Evolutionary conservation across 1,284 basidiomycete genomes (phyloP), one percentile per base, ranked within the genome.

Genomic region (Puccinia triticina): DNA sequence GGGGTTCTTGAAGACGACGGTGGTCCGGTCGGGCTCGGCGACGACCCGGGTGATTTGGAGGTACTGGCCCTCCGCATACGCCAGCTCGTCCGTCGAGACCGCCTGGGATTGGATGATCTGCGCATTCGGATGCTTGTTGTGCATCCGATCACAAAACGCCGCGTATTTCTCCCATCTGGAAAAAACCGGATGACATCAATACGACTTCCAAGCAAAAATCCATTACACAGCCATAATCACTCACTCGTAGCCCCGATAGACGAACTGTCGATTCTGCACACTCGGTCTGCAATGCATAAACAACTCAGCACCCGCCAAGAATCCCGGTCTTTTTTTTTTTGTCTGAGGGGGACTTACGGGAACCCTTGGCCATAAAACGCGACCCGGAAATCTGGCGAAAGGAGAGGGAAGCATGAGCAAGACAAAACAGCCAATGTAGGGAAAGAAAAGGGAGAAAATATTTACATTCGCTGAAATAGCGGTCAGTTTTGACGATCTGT

Each of bases 341-440:
- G 94, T 91, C 87, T 95, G 96, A 84, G 94, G 92, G 87, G 94
- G 5, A 93, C 93, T 21, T 89, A 90, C 0, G 94, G 94, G 89
- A 95, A 96, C 84, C 91, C 85, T 43, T 82, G 92, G n/a, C 94
- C 94, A 87, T 92, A 95, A 88, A 95, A 96, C 3, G 93, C 92
- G 18, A 98, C 94, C 73, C 94, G 90, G 89, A 96, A 99, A 88
- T 96, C 98, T 85, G 95, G n/a, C n/a, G n/a, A n/a, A 93, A 8
- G 93, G 4, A 71, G 69, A 57, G 59, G 23, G 3, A 37, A 40
- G 8, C 10, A 8, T 48, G 43, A 46, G 10, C 21, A 34, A 16
- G 71, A n/a, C 12, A 40, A 46, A 40, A 57, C 16, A 91, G 85
- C 21, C 14, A 93, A n/a, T n/a, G n/a, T n/a, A n/a, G n/a, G 83